Conservation (phyloP, 2,329 filamentous ascomycete genomes). For the Lojkania enalia region DNA sequence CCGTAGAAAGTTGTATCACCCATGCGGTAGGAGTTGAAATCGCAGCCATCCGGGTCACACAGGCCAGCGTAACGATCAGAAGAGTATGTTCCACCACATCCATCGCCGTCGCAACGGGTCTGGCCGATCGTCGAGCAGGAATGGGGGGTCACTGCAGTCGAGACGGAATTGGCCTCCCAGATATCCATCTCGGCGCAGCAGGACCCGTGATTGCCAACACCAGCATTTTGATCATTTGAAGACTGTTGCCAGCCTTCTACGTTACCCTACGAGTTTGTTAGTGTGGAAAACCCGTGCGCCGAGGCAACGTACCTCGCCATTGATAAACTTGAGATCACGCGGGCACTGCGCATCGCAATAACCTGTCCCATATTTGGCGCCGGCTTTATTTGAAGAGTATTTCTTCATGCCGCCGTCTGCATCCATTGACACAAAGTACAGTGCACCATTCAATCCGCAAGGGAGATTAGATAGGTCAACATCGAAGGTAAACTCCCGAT, state of each 20-base stretch:
- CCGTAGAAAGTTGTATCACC: conserved; percentile 66
- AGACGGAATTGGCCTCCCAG: conserved; percentile 68
- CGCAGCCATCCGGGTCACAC: conserved; percentile 68
- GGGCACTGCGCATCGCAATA: conserved; percentile 37
- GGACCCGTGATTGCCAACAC: conserved; percentile 56
- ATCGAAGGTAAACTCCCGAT: conserved; percentile 33
- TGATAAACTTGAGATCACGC: conserved; percentile 52
- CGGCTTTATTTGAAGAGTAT: conserved; percentile 48
- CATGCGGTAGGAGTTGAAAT: conserved; percentile 61
- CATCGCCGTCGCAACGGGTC: conserved; percentile 55
- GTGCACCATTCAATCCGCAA: conserved; percentile 61
- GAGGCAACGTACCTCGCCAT: conserved; percentile 48
- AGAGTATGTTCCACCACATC: conserved; percentile 46
- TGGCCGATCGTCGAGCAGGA: conserved; percentile 57
- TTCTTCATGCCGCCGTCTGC: conserved; percentile 60
- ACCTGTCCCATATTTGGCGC: conserved; percentile 59
- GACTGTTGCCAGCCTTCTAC: conserved; percentile 56
- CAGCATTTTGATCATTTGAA: conserved; percentile 55
- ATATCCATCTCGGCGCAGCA: conserved; percentile 70
- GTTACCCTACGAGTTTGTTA: conserved; percentile 50
- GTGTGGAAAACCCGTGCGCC: neutral
- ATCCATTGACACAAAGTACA: conserved; percentile 67
- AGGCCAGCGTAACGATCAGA: conserved; percentile 59
- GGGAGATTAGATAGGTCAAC: conserved; percentile 30
- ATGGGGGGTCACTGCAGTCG: conserved; percentile 65